A percentile compares a stretch with the other conserved stretches of the same genome.
Evolutionary conservation across 805 yeast genomes (phyloP).

Genomic region (Candida coquimbonensis): DNA sequence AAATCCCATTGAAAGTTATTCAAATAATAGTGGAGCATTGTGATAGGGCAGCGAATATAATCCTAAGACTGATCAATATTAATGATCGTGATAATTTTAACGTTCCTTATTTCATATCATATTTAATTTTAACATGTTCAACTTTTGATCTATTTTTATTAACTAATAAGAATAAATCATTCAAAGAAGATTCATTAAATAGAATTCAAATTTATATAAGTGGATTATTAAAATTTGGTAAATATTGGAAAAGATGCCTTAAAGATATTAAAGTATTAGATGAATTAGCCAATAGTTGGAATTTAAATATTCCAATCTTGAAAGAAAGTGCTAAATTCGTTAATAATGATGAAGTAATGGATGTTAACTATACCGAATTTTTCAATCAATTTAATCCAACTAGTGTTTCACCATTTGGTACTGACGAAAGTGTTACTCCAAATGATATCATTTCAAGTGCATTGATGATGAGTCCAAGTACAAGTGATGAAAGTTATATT

Average conservation of each 20-base stretch:
- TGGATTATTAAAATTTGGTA: conserved; percentile 22
- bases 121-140: conserved; percentile 26
- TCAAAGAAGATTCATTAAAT: conserved; percentile 13
- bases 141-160: conserved; percentile 27
- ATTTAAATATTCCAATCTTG: not conserved
- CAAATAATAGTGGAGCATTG: conserved; percentile 21
- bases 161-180: conserved; percentile 19
- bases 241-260: conserved; percentile 25
- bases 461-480: not conserved
- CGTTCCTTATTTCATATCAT: conserved; percentile 28
- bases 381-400: conserved; percentile 1
- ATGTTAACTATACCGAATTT: not conserved
- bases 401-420: not conserved
- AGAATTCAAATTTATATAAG: conserved; percentile 18
- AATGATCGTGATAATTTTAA: not conserved
- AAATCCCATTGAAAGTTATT: conserved; percentile 24
- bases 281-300: conserved; percentile 24
- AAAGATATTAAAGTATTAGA: conserved; percentile 24
- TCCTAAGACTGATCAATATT: conserved; percentile 10
- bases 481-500: not conserved
- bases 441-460: not conserved
- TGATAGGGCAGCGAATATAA: conserved; percentile 18
- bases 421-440: not conserved
- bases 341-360: not conserved
- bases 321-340: not conserved